A percentile compares a stretch with the other conserved stretches of the same genome.
phyloP scores from a whole-genome alignment of 345 rosid genomes.

The Salix koriyanagi region DNA sequence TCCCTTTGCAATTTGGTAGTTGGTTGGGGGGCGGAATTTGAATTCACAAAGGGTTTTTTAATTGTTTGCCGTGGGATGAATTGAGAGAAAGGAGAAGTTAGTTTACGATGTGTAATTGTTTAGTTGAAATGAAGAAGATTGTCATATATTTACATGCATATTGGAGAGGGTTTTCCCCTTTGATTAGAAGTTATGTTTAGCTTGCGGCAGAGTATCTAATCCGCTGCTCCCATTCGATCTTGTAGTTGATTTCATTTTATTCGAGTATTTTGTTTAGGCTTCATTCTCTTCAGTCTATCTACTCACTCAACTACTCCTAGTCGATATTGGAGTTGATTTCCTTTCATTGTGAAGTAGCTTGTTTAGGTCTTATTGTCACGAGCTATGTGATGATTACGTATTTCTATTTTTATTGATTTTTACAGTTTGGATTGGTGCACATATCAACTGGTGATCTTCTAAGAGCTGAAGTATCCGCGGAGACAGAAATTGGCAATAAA shows the following conservation, averaged over 20 bases:
- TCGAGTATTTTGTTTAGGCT: background rate
- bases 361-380: background rate
- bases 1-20: background rate
- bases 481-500: constrained; percentile 68
- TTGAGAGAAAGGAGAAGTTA: background rate
- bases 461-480: constrained; percentile 75
- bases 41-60: background rate
- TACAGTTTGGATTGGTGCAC: constrained; percentile 71
- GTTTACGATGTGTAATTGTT: background rate
- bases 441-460: constrained; percentile 88
- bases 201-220: background rate
- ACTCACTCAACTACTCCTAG: too few relatives aligned
- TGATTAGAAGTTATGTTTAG: background rate
- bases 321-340: background rate
- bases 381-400: background rate
- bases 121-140: background rate
- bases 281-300: background rate
- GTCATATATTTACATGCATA: background rate
- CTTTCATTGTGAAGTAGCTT: background rate
- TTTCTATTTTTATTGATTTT: background rate
- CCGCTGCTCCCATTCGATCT: background rate
- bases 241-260: background rate
- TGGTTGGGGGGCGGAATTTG: background rate
- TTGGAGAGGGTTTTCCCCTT: background rate
- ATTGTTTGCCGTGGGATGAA: background rate